Base-by-base conservation (phyloP, 768 basidiomycete species). In the Dendrothele bispora region DNA sequence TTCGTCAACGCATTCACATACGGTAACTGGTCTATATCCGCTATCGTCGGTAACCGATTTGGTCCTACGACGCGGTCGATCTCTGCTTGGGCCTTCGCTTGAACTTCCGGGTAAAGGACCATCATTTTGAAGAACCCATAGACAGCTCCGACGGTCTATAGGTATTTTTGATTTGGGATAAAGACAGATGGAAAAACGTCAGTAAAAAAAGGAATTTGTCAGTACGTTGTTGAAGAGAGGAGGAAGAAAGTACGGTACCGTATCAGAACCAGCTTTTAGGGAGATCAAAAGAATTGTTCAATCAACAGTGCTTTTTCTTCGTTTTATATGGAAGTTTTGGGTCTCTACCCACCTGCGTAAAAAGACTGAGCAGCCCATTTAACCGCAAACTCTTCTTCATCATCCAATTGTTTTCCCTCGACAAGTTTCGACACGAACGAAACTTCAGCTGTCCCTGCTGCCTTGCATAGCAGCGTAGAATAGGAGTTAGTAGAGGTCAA, bases 361-460 rank as follows among this genome's bases (percentile, higher is more conserved):
- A 81, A 60, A 35, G 79, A 77, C n/a, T 74, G 74, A 27, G 79
- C 71, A 30, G 83, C 78, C 81, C 84, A 85, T 60, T 84, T 87
- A 49, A 88, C 68, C 51, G 80, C 75, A 42, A 74, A 65, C 49
- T 86, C 83, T 49, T 84, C 82, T 49, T 84, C 79, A 3, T 65
- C 61, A 39, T 64, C 75, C 25, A 81, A 56, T 8, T 67, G 62
- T 56, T 75, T 78, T 18, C 65, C 70, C 53, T 85, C 75, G 22
- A 87, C 71, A 46, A 83, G 61, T 22, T 71, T 69, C 20, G 83
- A 83, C 1, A 78, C 76, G 58, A 83, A 85, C 6, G 83, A 87
- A 12, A 70, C 58, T 18, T 70, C 61, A 18, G 77, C 78, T 15
- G 70, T 75, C 15, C 84, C 83, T 46, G 78, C 72, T 27, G 72